Evolutionary conservation across 768 basidiomycete genomes (phyloP).

Genomic region (Krasilnikovozyma curviuscula): DNA sequence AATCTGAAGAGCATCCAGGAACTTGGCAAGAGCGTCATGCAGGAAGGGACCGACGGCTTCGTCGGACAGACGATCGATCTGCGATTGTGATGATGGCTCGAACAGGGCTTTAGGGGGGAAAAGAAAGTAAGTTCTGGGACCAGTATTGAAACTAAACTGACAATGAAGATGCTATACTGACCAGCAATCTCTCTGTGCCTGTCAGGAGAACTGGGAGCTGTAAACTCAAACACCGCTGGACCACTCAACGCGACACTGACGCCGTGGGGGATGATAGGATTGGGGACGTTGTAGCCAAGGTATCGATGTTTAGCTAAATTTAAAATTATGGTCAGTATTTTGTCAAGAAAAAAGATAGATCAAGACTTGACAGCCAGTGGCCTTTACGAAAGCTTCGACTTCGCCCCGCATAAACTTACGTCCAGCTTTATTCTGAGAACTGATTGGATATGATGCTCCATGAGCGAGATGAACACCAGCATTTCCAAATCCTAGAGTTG

Average conservation of each 20-base stretch:
- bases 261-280: slow-evolving; percentile 86
- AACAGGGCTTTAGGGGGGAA: slow-evolving; percentile 38
- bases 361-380: too few species aligned
- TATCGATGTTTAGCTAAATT: slow-evolving; percentile 75
- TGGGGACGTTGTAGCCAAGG: slow-evolving; percentile 64
- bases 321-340: too few species aligned
- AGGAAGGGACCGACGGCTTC: slow-evolving; percentile 56
- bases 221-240: slow-evolving; percentile 81
- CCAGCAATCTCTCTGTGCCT: slow-evolving; percentile 75
- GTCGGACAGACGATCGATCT: slow-evolving; percentile 50
- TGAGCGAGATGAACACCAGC: slow-evolving; percentile 22
- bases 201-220: slow-evolving; percentile 76
- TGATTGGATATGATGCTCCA: slow-evolving; percentile 36
- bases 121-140: not conserved
- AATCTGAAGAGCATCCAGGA: slow-evolving; percentile 65
- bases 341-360: too few species aligned
- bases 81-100: slow-evolving; percentile 46
- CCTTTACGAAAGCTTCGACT: not conserved
- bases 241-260: slow-evolving; percentile 79
- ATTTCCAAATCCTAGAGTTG: slow-evolving; percentile 31
- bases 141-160: not conserved
- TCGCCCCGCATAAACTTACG: slow-evolving; percentile 34
- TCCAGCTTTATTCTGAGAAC: slow-evolving; percentile 81
- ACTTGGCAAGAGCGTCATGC: slow-evolving; percentile 69
- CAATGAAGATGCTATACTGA: not conserved